Evolutionary conservation across 2,329 filamentous ascomycete species (phyloP).

Genomic region (Aspergillus aculeatus): DNA sequence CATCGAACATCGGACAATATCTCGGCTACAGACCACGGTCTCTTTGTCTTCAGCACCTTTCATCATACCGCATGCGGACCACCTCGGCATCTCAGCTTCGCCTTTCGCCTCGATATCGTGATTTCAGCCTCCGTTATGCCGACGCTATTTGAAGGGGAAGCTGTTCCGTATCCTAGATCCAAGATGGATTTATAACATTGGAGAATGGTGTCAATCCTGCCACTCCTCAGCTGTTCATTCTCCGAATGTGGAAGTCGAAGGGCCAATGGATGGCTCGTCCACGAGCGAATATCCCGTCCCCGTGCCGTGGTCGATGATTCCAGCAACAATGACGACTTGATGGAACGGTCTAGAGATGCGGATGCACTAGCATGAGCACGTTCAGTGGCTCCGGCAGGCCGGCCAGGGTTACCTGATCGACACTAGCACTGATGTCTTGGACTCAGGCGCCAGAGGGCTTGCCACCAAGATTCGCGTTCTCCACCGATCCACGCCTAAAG

Average conservation of each 20-base stretch:
- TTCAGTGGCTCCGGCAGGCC: slow-evolving; percentile 14
- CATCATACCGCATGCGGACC: slow-evolving; percentile 13
- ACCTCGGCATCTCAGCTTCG: slow-evolving; percentile 10
- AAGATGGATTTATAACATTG: slow-evolving; percentile 13
- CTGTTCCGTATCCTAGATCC: slow-evolving; percentile 10
- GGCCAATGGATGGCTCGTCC: slow-evolving; percentile 15
- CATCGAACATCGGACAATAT: slow-evolving; percentile 14
- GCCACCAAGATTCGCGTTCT: slow-evolving; percentile 17
- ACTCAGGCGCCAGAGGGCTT: slow-evolving; percentile 15
- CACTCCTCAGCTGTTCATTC: slow-evolving; percentile 15
- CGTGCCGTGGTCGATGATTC: slow-evolving; percentile 9
- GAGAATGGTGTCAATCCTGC: slow-evolving; percentile 11
- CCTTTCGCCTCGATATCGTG: slow-evolving; percentile 2
- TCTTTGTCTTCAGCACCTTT: slow-evolving; percentile 4
- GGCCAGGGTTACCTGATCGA: slow-evolving; percentile 15
- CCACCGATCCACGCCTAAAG: slow-evolving; percentile 15
- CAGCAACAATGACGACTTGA: slow-evolving; percentile 12
- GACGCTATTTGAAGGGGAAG: slow-evolving; percentile 12
- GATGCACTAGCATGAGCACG: slow-evolving; percentile 3
- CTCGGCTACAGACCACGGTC: slow-evolving; percentile 9
- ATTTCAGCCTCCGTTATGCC: not conserved
- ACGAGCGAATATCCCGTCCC: slow-evolving; percentile 12
- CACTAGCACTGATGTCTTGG: slow-evolving; percentile 11
- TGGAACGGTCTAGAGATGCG: slow-evolving; percentile 10
- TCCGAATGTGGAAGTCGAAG: slow-evolving; percentile 16